Base-by-base conservation (phyloP, 306 rosid genomes). In the Malus asiatica region DNA sequence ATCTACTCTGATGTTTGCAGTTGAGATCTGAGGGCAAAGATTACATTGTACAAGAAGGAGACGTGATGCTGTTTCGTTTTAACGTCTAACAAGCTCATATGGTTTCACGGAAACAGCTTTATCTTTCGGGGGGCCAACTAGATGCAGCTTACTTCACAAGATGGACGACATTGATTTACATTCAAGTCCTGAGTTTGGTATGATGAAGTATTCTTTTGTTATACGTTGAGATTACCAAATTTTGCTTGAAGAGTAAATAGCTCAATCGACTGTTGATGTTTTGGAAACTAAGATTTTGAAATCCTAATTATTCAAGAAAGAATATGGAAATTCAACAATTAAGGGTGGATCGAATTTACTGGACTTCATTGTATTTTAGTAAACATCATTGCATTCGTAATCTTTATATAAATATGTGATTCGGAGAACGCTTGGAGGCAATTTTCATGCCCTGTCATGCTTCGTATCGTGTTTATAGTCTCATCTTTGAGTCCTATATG, bases 1-100 rank as follows among this genome's bases (percentile, higher is more conserved):
- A 40, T 9, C 51, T 69, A 38, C 71, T 53, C 70, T 60, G 40
- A 29, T 80, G 27, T 83, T 78, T 89, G 89, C 93, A 95, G 98
- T 84, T 92, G 89, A 84, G 97, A 87, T 89, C 96, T 45, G 96
- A 95, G 91, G 98, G 97, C 71, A 95, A 95, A 87, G 98, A 90
- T 20, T 95, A 95, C 79, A 65, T 88, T 82, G 98, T 95, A 58
- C 92, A 76, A 81, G 98, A 92, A 88, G 97, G 96, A 80, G 98
- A 95, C 83, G 96, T 95, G 66, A 92, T 95, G 98, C 80, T 95
- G 84, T 92, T 92, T 72, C 97, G 98, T 35, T 95, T 95, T 88
- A 95, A 95, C 48, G 97, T 95, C 38, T 95, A 81, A 86, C 29
- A 23, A 48, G 71, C 72, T 68, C 61, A 27, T 35, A 57, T 48